A percentile compares a stretch with the other conserved stretches of the same genome.
Evolutionary conservation across 2,329 filamentous ascomycete genomes (phyloP).

Genomic region (Fusarium armeniacum): DNA sequence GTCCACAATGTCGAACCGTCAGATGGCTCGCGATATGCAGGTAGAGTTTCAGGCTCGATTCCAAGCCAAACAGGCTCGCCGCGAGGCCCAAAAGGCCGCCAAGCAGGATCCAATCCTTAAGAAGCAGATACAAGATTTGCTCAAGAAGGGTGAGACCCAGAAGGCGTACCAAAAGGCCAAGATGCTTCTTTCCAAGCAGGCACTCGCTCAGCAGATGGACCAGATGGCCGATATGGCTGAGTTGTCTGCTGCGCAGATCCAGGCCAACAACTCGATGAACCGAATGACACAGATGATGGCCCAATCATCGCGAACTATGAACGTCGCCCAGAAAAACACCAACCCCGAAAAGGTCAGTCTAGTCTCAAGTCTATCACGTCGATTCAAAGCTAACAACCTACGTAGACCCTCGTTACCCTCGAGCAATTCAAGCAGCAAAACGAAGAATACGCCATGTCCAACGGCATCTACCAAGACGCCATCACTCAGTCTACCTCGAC

Average conservation of each 20-base stretch:
- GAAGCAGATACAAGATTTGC: constrained; percentile 73
- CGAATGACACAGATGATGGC: constrained; percentile 75
- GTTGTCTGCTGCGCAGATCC: constrained; percentile 71
- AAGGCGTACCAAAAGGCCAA: constrained; percentile 75
- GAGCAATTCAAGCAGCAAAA: constrained; percentile 74
- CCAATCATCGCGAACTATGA: constrained; percentile 71
- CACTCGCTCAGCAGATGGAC: constrained; percentile 73
- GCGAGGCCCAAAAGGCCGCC: constrained; percentile 71
- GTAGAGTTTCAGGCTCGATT: constrained; percentile 75
- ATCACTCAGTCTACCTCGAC: constrained; percentile 82
- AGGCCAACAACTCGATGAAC: constrained; percentile 75
- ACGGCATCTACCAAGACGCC: constrained; percentile 87
- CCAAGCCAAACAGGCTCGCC: constrained; percentile 73
- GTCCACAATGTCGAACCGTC: constrained; percentile 69
- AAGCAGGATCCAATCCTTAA: constrained; percentile 73
- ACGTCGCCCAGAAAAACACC: constrained; percentile 68
- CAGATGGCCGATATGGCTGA: constrained; percentile 75
- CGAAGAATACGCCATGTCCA: constrained; percentile 74
- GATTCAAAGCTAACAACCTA: constrained; percentile 9
- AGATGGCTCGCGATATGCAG: constrained; percentile 72
- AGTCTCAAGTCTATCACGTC: fast-evolving
- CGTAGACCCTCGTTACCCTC: constrained; percentile 70
- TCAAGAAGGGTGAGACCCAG: constrained; percentile 74
- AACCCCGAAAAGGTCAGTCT: constrained; percentile 68
- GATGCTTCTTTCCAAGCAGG: constrained; percentile 73